These are phyloP conservation scores for Dryas alaskensis DNA, from an alignment of 306 rosid genomes.

Conservation along the genomic window DNA sequence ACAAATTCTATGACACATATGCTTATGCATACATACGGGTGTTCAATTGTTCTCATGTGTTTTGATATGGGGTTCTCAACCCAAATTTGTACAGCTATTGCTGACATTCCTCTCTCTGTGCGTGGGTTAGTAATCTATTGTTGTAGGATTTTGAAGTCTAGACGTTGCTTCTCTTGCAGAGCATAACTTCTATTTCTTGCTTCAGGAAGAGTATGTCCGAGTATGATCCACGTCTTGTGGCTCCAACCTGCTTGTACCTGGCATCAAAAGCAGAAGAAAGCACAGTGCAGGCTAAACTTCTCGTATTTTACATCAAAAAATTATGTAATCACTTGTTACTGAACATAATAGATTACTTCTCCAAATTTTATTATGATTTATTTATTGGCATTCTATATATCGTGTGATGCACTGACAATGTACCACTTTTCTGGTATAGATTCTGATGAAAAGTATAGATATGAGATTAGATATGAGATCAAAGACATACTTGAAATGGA, in stretches of 20 bases:
- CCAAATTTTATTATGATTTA: background rate
- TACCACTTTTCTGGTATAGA: conserved; percentile 40
- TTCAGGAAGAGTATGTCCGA: conserved; percentile 84
- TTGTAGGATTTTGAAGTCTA: background rate
- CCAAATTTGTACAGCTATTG: background rate
- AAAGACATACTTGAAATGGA: conserved; percentile 98
- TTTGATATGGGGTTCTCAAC: background rate
- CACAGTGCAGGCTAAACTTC: conserved; percentile 78
- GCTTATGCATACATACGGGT: background rate
- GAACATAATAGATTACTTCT: conserved; percentile 15
- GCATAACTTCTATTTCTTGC: conserved; percentile 15
- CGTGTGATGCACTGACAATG: conserved; percentile 25
- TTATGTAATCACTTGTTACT: conserved; percentile 39
- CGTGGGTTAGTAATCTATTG: background rate
- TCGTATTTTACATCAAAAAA: conserved; percentile 75
- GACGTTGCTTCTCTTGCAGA: conserved; percentile 6
- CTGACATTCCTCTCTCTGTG: background rate
- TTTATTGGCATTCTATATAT: conserved; percentile 22
- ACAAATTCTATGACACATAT: background rate
- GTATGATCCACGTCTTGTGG: conserved; percentile 90
- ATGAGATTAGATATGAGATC: conserved; percentile 76
- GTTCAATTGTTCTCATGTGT: background rate
- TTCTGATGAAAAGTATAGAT: conserved; percentile 78
- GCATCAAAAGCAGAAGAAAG: conserved; percentile 98
- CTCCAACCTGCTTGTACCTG: conserved; percentile 88